Evolutionary conservation across 169 alveolate species (phyloP), one percentile per base, ranked within the genome.

Genomic region (Plasmodium adleri): DNA sequence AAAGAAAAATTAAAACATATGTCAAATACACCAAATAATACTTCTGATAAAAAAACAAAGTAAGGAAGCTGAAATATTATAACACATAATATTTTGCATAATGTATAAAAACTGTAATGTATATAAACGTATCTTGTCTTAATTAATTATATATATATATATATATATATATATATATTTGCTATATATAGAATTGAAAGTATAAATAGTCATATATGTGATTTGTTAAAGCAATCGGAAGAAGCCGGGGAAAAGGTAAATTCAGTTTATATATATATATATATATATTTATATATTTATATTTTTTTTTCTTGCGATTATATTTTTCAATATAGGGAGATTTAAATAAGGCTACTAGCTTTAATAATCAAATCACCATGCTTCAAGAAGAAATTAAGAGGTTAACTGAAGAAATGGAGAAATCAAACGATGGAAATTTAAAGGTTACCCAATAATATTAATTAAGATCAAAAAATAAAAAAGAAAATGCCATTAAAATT

Each of bases 191-290:
- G 88, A 66, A 88, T 90, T 43, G 88, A 92, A 56, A 60, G 93
- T 43, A 86, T 93, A 64, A 91, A 86, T 26, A 85, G 86, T 17
- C 91, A 93, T 63, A 93, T 91, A 22, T 90, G 89, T 39, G 92
- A 88, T 60, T 75, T 93, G 17, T 68, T 90, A 28, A 90, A 93
- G 74, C 90, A 90, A 63, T 92, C 88, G 28, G 94, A 93, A 50
- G 94, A 90, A 49, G 94, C 96, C 2, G 94, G 94, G 13, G 72
- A 74, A 47, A 93, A 92, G 92, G 94, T 72, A 50, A 68, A 66
- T 47, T 45, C 39, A 28, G 3, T 63, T n/a, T n/a, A 20, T 28
- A 17, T 15, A 28, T 75, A 20, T 20, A 20, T 20, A 20, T 20
- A 24, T 59, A 20, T 32, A 4, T 32, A 32, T 32, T 4, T 32